Conservation (phyloP, 2,329 filamentous ascomycete genomes). For the Ophiostoma populinum region DNA sequence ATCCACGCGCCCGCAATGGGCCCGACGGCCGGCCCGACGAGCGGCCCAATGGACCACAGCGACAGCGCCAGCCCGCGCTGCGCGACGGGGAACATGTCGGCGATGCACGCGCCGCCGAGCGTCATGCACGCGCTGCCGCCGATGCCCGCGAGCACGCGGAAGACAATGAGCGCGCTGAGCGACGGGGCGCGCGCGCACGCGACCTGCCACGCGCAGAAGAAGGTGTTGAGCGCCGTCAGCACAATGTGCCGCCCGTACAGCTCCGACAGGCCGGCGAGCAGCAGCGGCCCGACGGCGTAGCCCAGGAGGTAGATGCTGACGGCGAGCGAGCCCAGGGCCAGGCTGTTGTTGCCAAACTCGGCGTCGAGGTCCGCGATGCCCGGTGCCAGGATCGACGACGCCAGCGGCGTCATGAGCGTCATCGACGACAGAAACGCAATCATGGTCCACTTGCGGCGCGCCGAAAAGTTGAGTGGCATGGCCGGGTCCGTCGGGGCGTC, state of each 20-base stretch:
- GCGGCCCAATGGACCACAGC: slow-evolving; percentile 19
- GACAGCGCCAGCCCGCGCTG: slow-evolving; percentile 41
- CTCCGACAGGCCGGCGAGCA: slow-evolving; percentile 11
- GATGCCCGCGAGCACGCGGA: slow-evolving; percentile 12
- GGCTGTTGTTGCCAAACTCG: slow-evolving; percentile 26
- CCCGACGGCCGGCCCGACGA: slow-evolving; percentile 24
- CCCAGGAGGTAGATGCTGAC: slow-evolving; percentile 42
- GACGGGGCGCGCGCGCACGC: slow-evolving; percentile 43
- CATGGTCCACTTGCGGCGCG: slow-evolving; percentile 38
- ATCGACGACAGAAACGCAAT: slow-evolving; percentile 38
- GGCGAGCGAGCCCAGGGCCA: slow-evolving; percentile 31
- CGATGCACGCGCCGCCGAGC: slow-evolving; percentile 10
- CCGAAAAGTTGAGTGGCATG: slow-evolving; percentile 41
- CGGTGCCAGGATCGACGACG: slow-evolving; percentile 41
- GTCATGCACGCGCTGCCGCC: slow-evolving; percentile 11
- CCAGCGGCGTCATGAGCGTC: slow-evolving; percentile 48
- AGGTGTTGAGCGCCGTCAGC: slow-evolving; percentile 49
- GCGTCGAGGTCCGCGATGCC: slow-evolving; percentile 25
- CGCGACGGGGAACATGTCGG: slow-evolving; percentile 21
- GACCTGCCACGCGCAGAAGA: slow-evolving; percentile 49
- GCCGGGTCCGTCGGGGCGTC: slow-evolving; percentile 38
- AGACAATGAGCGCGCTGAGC: slow-evolving; percentile 23
- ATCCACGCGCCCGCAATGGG: slow-evolving; percentile 33
- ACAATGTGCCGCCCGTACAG: slow-evolving; percentile 35
- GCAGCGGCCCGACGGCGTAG: slow-evolving; percentile 23